These are phyloP conservation scores for Solanum microdontum DNA, from an alignment of 257 asterid genomes.

Conservation along the genomic window DNA sequence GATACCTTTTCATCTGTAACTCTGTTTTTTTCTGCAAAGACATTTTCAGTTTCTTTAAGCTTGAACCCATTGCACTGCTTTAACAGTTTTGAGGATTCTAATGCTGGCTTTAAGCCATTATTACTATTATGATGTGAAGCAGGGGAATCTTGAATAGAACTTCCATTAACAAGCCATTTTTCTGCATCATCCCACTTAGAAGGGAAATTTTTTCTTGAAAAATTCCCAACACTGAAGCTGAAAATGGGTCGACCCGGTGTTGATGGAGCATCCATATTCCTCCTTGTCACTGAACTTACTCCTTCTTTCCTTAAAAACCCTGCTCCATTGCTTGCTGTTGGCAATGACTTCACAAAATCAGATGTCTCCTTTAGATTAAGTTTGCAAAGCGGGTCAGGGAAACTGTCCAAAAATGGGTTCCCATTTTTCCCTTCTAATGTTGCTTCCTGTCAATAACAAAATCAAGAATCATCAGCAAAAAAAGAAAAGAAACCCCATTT, in stretches of 20 bases:
- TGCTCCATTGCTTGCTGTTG: conserved; percentile 23
- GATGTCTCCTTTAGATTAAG: conserved; percentile 79
- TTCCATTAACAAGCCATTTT: conserved; percentile 76
- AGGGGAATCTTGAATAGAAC: conserved; percentile 57
- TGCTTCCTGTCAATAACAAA: conserved; percentile 33
- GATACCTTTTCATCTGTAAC: conserved; percentile 47
- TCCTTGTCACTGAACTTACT: conserved; percentile 30
- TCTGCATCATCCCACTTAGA: conserved; percentile 99
- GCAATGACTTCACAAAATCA: conserved; percentile 69
- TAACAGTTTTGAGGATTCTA: conserved; percentile 28
- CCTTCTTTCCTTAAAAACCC: conserved; percentile 26
- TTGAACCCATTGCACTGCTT: conserved; percentile 50
- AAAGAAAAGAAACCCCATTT: background rate
- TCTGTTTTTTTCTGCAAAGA: conserved; percentile 46
- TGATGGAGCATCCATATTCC: conserved; percentile 67
- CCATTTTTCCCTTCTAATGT: conserved; percentile 26
- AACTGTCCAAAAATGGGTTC: conserved; percentile 51
- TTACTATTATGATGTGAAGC: conserved; percentile 11
- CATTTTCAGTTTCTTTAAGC: conserved; percentile 23
- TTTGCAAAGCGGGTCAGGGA: conserved; percentile 66
- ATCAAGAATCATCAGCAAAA: background rate
- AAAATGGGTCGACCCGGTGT: conserved; percentile 98
- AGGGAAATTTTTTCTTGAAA: conserved; percentile 58
- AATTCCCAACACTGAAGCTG: conserved; percentile 66
- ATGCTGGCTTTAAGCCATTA: conserved; percentile 20